These are phyloP conservation scores for Colletotrichum salicis DNA, from an alignment of 2,329 filamentous ascomycete genomes.

Conservation along the genomic window DNA sequence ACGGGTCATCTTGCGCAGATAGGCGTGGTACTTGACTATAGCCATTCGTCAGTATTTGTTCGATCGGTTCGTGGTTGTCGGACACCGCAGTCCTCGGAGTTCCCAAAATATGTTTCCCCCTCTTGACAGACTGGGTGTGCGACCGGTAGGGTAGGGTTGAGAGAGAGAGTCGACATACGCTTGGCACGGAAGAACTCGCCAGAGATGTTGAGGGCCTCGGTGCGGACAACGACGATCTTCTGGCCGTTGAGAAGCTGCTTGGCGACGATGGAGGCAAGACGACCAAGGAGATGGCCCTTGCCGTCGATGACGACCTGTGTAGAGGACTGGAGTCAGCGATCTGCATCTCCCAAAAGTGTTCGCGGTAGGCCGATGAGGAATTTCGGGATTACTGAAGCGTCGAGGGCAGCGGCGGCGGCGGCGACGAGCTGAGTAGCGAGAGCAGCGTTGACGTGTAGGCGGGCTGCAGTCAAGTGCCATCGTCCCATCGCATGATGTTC, in stretches of 20 bases:
- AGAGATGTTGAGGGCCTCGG: slow-evolving; percentile 99
- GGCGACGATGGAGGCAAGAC: slow-evolving; percentile 96
- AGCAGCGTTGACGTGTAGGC: neutral
- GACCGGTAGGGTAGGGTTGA: slow-evolving; percentile 30
- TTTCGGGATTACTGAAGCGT: neutral
- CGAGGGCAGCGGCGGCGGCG: neutral
- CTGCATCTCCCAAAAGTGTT: neutral
- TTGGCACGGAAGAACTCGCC: slow-evolving; percentile 99
- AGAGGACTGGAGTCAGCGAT: slow-evolving; percentile 44
- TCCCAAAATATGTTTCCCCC: neutral
- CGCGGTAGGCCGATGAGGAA: neutral
- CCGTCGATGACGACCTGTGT: slow-evolving; percentile 96
- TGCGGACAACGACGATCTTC: slow-evolving; percentile 99
- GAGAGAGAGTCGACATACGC: slow-evolving; percentile 77
- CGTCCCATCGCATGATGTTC: neutral
- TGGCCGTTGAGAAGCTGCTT: slow-evolving; percentile 99
- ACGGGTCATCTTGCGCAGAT: slow-evolving; percentile 99
- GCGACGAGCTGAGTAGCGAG: neutral
- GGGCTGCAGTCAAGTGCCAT: neutral
- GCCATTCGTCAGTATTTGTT: slow-evolving; percentile 57
- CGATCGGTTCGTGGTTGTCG: neutral
- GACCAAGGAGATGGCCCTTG: slow-evolving; percentile 99
- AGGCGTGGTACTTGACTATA: slow-evolving; percentile 99
- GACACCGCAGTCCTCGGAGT: neutral
- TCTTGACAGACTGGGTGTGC: slow-evolving; percentile 16